These are phyloP conservation scores for Barnettozyma wickerhamii DNA, from an alignment of 805 yeast genomes.

Conservation along the genomic window DNA sequence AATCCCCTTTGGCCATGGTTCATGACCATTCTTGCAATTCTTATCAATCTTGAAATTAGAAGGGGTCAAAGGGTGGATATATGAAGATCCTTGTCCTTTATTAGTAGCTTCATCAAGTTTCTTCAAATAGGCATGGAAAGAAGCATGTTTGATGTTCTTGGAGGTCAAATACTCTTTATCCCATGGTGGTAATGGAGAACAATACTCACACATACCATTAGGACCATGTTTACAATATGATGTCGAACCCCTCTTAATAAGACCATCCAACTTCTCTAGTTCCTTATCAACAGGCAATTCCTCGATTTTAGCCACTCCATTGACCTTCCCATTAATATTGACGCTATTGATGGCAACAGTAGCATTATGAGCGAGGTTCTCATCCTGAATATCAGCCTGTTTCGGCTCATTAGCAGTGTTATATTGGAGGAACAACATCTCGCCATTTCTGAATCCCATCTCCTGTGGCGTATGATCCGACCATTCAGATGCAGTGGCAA, in stretches of 20 bases:
- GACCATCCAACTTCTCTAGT: conserved; percentile 65
- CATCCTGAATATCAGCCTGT: conserved; percentile 1
- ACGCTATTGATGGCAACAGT: conserved; percentile 2
- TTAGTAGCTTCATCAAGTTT: conserved; percentile 65
- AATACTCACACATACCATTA: conserved; percentile 97
- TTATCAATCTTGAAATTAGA: conserved; percentile 62
- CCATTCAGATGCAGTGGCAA: conserved; percentile 22
- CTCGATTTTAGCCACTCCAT: conserved; percentile 25
- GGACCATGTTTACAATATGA: conserved; percentile 89
- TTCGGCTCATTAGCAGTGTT: conserved; percentile 3
- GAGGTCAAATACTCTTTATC: conserved; percentile 72
- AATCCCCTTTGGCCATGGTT: conserved; percentile 92
- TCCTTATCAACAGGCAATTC: conserved; percentile 66
- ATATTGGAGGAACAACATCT: conserved; percentile 38
- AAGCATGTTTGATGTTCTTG: conserved; percentile 78
- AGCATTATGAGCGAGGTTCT: conserved; percentile 2
- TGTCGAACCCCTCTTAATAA: conserved; percentile 58
- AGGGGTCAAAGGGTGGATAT: conserved; percentile 74
- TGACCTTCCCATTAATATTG: too few species aligned
- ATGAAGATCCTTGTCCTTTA: conserved; percentile 53
- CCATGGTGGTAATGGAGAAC: conserved; percentile 95
- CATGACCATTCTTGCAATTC: conserved; percentile 74
- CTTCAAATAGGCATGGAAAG: conserved; percentile 79
- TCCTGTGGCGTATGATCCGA: conserved; percentile 30
- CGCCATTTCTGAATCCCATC: conserved; percentile 45